Evolutionary conservation across 176 grass and related monocot genomes (phyloP).

Genomic region (Thalia dealbata): DNA sequence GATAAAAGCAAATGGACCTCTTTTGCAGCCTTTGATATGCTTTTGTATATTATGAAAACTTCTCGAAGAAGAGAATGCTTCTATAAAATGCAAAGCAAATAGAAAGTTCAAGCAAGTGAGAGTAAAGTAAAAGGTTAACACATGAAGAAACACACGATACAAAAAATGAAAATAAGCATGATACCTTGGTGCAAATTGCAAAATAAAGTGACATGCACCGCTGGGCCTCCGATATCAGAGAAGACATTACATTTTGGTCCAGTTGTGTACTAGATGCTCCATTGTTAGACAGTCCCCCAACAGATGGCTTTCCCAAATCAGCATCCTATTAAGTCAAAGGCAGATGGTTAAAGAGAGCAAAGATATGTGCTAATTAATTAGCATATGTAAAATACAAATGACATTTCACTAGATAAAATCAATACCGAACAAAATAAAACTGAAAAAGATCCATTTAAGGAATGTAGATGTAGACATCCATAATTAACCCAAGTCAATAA

Average conservation of each 20-base stretch:
- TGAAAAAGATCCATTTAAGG: neutral
- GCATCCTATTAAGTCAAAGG: conserved; percentile 39
- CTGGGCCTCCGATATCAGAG: conserved; percentile 46
- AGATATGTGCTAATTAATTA: neutral
- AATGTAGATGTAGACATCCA: neutral
- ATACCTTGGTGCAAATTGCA: conserved; percentile 90
- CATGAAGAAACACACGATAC: neutral
- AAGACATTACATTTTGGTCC: conserved; percentile 19
- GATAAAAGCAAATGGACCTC: conserved; percentile 31
- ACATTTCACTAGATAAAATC: neutral
- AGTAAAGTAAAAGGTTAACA: neutral
- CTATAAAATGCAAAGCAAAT: conserved; percentile 29
- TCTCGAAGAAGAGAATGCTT: conserved; percentile 84
- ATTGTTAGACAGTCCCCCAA: neutral
- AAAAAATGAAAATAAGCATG: conserved; percentile 14
- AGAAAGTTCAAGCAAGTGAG: conserved; percentile 1
- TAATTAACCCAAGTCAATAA: neutral
- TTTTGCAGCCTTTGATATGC: conserved; percentile 63
- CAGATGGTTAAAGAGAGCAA: conserved; percentile 8
- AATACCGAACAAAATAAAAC: neutral
- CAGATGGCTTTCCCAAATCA: conserved; percentile 31
- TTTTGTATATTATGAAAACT: conserved; percentile 75
- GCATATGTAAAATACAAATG: neutral
- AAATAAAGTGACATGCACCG: conserved; percentile 88
- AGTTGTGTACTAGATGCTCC: conserved; percentile 7